A percentile compares a stretch with the other conserved stretches of the same genome.
Conservation (phyloP, 352 stramenopile species). For the Phytopythium chamaehyphon region DNA sequence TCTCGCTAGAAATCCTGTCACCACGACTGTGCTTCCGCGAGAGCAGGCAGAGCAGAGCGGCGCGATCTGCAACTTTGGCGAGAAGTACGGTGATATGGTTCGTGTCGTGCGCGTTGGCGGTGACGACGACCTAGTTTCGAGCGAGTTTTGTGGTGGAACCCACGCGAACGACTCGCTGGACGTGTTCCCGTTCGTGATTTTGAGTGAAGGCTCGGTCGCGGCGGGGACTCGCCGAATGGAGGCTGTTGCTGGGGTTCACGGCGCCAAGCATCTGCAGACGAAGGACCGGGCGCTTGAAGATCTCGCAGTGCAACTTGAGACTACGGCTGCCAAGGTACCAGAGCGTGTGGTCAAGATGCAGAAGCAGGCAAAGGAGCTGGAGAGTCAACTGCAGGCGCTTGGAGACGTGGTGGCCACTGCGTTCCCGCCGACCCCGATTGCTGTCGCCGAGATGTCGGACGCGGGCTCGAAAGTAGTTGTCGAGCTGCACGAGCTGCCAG, state of each 20-base stretch:
- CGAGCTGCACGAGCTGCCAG: constrained; percentile 28
- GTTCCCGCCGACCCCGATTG: constrained; percentile 32
- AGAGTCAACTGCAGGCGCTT: constrained; percentile 45
- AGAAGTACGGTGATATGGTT: constrained; percentile 81
- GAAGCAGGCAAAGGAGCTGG: constrained; percentile 64
- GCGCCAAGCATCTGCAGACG: constrained; percentile 48
- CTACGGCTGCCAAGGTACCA: constrained; percentile 50
- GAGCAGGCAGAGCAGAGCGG: constrained; percentile 52
- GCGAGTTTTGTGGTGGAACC: constrained; percentile 78
- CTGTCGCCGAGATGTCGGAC: constrained; percentile 12
- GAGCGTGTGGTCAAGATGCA: constrained; percentile 69
- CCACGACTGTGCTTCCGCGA: constrained; percentile 36
- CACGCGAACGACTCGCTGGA: constrained; percentile 44
- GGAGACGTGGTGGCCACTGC: constrained; percentile 37
- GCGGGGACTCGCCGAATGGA: constrained; percentile 76
- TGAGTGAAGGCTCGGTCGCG: constrained; percentile 75
- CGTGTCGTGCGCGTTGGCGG: constrained; percentile 64
- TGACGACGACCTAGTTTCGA: constrained; percentile 21
- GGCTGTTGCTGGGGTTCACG: constrained; percentile 46
- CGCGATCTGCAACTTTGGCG: constrained; percentile 76
- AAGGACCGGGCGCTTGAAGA: constrained; percentile 45
- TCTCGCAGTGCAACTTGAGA: constrained; percentile 54
- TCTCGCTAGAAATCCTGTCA: constrained; percentile 27
- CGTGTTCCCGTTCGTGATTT: constrained; percentile 69
- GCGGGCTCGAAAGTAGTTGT: constrained; percentile 22